Evolutionary conservation across 169 alveolate genomes (phyloP).

Genomic region (Plasmodium gonderi): DNA sequence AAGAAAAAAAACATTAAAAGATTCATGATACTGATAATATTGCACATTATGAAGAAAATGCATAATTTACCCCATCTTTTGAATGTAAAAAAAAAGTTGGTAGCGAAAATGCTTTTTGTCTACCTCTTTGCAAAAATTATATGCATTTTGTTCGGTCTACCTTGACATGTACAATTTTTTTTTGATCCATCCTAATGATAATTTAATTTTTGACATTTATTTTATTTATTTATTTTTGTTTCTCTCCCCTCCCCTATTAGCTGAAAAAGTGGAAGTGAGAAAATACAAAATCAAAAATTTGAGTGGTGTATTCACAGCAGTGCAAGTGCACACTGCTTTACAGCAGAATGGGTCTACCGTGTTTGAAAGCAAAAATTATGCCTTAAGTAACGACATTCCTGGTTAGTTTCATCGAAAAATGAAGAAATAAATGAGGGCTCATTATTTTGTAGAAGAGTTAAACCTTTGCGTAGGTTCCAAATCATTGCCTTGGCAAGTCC

Average conservation of each 20-base stretch:
- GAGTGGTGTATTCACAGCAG: conserved; percentile 1
- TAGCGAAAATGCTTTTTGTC: background rate
- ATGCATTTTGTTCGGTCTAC: background rate
- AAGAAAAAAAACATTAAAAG: background rate
- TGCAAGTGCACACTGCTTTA: background rate
- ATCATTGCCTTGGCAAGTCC: background rate
- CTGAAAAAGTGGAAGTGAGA: background rate
- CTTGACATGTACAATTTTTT: background rate
- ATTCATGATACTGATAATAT: background rate
- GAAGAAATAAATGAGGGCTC: background rate
- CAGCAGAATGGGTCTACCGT: background rate
- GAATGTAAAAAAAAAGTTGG: background rate
- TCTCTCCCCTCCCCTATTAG: background rate
- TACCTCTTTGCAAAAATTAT: background rate
- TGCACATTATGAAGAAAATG: background rate
- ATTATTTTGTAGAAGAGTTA: no score
- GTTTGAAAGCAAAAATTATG: conserved; percentile 24
- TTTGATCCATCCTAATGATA: background rate
- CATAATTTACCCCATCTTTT: background rate
- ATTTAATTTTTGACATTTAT: background rate
- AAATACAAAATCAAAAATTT: background rate
- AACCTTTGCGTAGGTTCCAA: background rate
- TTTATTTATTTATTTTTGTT: no score
- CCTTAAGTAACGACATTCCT: conserved; percentile 14
- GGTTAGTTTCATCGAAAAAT: background rate